phyloP scores from a whole-genome alignment of 2,329 filamentous ascomycete species.

The Allantophomopsis cytisporea region DNA sequence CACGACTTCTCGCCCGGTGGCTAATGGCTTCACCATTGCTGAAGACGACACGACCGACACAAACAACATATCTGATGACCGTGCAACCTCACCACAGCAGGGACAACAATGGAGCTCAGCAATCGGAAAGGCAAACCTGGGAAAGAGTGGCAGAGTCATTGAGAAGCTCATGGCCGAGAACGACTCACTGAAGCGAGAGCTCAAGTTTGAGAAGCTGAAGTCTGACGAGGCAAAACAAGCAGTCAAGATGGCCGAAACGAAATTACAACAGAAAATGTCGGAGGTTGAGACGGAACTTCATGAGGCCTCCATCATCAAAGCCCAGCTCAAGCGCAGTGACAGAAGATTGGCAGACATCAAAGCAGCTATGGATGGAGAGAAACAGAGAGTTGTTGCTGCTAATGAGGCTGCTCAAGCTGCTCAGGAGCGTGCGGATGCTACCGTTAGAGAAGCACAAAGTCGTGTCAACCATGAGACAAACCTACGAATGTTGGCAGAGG shows the following conservation, averaged over 20 bases:
- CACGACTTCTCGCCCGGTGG: conserved; percentile 7
- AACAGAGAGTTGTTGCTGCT: conserved; percentile 43
- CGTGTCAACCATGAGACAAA: conserved; percentile 53
- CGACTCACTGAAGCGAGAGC: conserved; percentile 61
- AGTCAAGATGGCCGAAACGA: conserved; percentile 54
- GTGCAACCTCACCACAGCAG: conserved; percentile 1
- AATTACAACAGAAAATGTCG: conserved; percentile 52
- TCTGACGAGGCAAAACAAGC: conserved; percentile 60
- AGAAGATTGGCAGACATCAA: conserved; percentile 60
- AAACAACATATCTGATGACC: background rate
- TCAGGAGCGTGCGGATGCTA: conserved; percentile 51
- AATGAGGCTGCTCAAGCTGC: conserved; percentile 44
- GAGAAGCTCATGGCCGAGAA: conserved; percentile 73
- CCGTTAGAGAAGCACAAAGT: conserved; percentile 40
- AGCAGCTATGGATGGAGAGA: conserved; percentile 48
- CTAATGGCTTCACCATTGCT: conserved; percentile 7
- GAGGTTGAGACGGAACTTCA: conserved; percentile 59
- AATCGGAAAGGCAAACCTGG: conserved; percentile 54
- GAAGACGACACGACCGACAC: conserved; percentile 5
- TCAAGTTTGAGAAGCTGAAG: conserved; percentile 49
- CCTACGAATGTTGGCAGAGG: conserved; percentile 54
- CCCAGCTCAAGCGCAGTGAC: conserved; percentile 57
- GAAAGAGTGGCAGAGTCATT: conserved; percentile 67
- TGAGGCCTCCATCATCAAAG: conserved; percentile 58
- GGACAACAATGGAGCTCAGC: conserved; percentile 44